Evolutionary conservation across 768 basidiomycete species (phyloP), one percentile per base, ranked within the genome.

Genomic region (Russula foetens): DNA sequence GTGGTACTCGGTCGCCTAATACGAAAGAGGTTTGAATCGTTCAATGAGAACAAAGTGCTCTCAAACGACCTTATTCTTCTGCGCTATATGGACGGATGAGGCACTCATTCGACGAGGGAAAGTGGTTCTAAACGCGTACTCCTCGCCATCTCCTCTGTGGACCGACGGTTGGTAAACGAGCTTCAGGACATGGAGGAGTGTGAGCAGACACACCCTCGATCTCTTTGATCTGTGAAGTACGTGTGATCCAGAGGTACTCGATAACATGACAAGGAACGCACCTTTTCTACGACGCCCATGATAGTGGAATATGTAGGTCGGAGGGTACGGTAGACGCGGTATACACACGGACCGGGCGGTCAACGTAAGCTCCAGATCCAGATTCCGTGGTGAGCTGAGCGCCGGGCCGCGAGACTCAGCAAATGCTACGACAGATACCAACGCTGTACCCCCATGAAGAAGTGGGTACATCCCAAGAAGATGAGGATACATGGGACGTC

Each of bases 231-330:
- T 95, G 57, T 1, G 17, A 31, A 35, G 15, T 23, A 35, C 39
- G 49, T n/a, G 33, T 59, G 39, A 26, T 17, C 24, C 7, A n/a
- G 9, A 41, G 39, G 35, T 24, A 28, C 15, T 33, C 15, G 38
- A 0, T 11, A 29, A n/a, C 21, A 33, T 19, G n/a, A n/a, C 9
- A 35, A 12, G 14, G 11, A 35, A 8, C 31, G 26, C 24, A 78
- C 92, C 85, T 98, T 98, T 75, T 98, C 95, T 68, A 93, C 80
- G 69, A 97, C 84, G 69, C 94, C 95, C 95, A 98, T 97, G 69
- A 65, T 83, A 69, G 9, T 41, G 35, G 35, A 35, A 35, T 35
- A 12, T 35, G 35, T 12, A n/a, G 35, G 35, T 35, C 35, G n/a
- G n/a, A n/a, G n/a, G n/a, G n/a, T n/a, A n/a, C n/a, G n/a, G n/a